phyloP scores from a whole-genome alignment of 345 rosid genomes.

The Rhizophora mangle region DNA sequence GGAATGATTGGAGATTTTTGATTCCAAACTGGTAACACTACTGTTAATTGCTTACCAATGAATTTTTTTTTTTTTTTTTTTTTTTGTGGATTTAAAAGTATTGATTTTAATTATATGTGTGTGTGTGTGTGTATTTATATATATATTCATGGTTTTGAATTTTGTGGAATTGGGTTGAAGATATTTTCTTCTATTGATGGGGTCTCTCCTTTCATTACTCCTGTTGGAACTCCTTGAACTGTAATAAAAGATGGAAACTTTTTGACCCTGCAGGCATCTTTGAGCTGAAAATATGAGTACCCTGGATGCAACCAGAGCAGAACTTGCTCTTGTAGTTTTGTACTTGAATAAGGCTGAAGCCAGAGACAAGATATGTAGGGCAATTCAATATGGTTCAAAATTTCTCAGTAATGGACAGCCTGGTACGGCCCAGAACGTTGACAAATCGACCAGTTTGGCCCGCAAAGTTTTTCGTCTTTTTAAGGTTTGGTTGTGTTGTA shows the following conservation, averaged over 20 bases:
- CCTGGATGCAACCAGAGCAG: constrained; percentile 74
- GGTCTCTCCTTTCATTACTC: not conserved
- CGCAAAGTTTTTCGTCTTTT: constrained; percentile 96
- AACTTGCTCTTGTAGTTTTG: constrained; percentile 76
- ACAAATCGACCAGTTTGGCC: constrained; percentile 93
- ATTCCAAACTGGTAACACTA: too few relatives aligned
- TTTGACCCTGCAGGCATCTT: constrained; percentile 16
- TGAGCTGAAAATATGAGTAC: constrained; percentile 60
- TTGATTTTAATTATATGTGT: too few relatives aligned
- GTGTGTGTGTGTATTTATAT: not conserved
- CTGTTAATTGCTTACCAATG: not conserved
- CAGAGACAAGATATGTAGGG: constrained; percentile 98
- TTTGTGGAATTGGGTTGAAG: not conserved
- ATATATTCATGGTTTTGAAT: not conserved
- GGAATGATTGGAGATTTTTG: too few relatives aligned
- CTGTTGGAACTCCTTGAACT: too few relatives aligned
- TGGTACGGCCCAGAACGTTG: constrained; percentile 91
- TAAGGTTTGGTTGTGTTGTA: constrained; percentile 45
- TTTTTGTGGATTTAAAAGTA: not conserved
- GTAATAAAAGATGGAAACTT: not conserved
- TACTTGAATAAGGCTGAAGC: constrained; percentile 98
- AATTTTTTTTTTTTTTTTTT: not conserved
- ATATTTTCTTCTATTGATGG: not conserved
- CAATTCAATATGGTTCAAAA: constrained; percentile 93
- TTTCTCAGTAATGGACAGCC: constrained; percentile 87